Base-by-base conservation (phyloP, 106 monocot genomes). In the Acorus calamus region DNA sequence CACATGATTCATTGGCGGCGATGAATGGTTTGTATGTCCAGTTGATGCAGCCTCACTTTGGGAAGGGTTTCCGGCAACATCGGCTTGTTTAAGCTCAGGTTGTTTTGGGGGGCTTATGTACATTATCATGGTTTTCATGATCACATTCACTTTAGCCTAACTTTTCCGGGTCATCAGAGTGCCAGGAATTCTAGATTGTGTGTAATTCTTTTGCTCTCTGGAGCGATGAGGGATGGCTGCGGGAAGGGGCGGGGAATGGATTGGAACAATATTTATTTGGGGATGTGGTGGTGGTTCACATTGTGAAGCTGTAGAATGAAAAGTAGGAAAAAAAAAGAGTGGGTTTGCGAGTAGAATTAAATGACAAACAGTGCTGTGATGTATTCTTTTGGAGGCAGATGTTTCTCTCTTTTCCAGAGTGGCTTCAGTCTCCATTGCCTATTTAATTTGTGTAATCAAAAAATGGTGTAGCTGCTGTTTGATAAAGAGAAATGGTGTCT, bases 41-140 rank as follows among this genome's bases (percentile, higher is more conserved):
- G 70, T 69, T 99, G 63, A 92, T 99, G 98, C 98, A 99, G 71
- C 98, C 98, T 61, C 92, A 99, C 74, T 88, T 99, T 56, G 72
- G 64, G 43, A 99, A 99, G 69, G 98, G 98, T n/a, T 76, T 88
- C 49, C 73, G 83, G 47, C 83, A 83, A 44, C 88, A 79, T 71
- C 82, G 91, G 5, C 74, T 96, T 12, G 63, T 90, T 47, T 96
- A 94, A 68, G 56, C 45, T 4, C 47, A 45, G 7, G 11, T 62
- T n/a, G n/a, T n/a, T n/a, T 66, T 11, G 11, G 57, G 46, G 55
- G 60, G n/a, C 9, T 56, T 56, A 49, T 82, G 82, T 79, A 82
- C 60, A 80, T 77, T 75, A 75, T 75, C 58, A 13, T 28, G 55
- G 42, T 14, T 50, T 5, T 28, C 12, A 28, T 7, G 46, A 8